These are phyloP conservation scores for Calendula officinalis DNA, from an alignment of 129 eudicot species.

Conservation along the genomic window DNA sequence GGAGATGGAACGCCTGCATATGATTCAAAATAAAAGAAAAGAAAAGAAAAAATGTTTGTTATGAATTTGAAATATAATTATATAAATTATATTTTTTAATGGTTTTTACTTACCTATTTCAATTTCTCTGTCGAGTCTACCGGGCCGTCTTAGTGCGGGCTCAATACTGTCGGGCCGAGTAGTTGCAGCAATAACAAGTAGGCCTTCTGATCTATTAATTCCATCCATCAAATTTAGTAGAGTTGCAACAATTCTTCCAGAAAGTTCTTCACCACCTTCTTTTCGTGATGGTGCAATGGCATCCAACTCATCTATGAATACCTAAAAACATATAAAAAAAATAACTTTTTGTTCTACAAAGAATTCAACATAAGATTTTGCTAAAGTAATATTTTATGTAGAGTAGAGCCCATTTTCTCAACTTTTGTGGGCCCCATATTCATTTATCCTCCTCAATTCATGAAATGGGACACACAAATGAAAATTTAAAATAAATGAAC, in stretches of 20 bases:
- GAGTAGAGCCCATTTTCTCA: slow-evolving; percentile 4
- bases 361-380: not conserved
- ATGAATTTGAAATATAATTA: not conserved
- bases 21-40: slow-evolving; percentile 5
- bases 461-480: slow-evolving; percentile 1
- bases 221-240: slow-evolving; percentile 94
- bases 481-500: not conserved
- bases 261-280: slow-evolving; percentile 91
- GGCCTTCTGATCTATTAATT: slow-evolving; percentile 56
- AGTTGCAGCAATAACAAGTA: slow-evolving; percentile 93
- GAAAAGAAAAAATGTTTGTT: too few relatives aligned
- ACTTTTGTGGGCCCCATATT: not conserved
- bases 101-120: slow-evolving; percentile 53
- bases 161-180: slow-evolving; percentile 86
- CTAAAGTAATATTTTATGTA: not conserved
- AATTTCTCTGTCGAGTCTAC: slow-evolving; percentile 90
- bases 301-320: slow-evolving; percentile 96
- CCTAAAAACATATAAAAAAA: slow-evolving; percentile 32
- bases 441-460: not conserved
- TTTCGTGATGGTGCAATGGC: slow-evolving; percentile 97
- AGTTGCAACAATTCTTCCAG: slow-evolving; percentile 91
- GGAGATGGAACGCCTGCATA: slow-evolving; percentile 94
- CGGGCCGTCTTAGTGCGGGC: slow-evolving; percentile 97
- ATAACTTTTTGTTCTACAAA: not conserved
- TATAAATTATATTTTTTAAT: not conserved